Evolutionary conservation across 2,329 filamentous ascomycete genomes (phyloP).

Genomic region (Rhytidhysteron rufulum): DNA sequence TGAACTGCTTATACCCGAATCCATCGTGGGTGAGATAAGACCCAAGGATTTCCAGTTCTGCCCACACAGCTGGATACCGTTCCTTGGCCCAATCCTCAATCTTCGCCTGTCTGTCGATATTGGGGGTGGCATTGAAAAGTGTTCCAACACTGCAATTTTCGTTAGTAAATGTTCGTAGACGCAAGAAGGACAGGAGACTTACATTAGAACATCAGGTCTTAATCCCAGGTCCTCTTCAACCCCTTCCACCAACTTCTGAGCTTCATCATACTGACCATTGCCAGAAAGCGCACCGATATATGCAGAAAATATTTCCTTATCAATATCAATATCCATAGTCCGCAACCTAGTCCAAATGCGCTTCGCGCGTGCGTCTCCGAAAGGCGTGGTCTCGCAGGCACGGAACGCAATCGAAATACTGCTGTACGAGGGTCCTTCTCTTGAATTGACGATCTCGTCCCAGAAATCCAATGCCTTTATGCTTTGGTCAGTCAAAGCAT

Average conservation of each 20-base stretch:
- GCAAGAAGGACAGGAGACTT: conserved; percentile 40
- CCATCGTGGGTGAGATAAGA: conserved; percentile 31
- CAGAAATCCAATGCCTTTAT: conserved; percentile 72
- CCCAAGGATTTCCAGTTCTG: conserved; percentile 56
- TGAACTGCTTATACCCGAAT: conserved; percentile 32
- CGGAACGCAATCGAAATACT: conserved; percentile 79
- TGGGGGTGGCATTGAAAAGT: conserved; percentile 70
- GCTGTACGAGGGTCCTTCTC: conserved; percentile 81
- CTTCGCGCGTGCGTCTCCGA: conserved; percentile 43
- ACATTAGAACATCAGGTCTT: conserved; percentile 68
- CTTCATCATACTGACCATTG: conserved; percentile 66
- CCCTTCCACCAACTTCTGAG: conserved; percentile 60
- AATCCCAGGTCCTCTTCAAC: conserved; percentile 65
- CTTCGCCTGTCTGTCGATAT: conserved; percentile 60
- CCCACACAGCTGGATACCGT: conserved; percentile 67
- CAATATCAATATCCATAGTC: conserved; percentile 74
- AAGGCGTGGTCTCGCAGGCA: conserved; percentile 62
- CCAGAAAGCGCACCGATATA: conserved; percentile 75
- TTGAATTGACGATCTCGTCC: conserved; percentile 74
- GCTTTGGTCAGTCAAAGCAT: conserved; percentile 65
- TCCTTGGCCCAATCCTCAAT: conserved; percentile 72
- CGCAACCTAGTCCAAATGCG: conserved; percentile 69
- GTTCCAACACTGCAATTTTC: conserved; percentile 59
- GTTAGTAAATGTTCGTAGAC: conserved; percentile 8
- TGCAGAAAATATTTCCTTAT: conserved; percentile 66